Evolutionary conservation across 1,284 basidiomycete species (phyloP).

Genomic region (Ceratobasidium sp.): DNA sequence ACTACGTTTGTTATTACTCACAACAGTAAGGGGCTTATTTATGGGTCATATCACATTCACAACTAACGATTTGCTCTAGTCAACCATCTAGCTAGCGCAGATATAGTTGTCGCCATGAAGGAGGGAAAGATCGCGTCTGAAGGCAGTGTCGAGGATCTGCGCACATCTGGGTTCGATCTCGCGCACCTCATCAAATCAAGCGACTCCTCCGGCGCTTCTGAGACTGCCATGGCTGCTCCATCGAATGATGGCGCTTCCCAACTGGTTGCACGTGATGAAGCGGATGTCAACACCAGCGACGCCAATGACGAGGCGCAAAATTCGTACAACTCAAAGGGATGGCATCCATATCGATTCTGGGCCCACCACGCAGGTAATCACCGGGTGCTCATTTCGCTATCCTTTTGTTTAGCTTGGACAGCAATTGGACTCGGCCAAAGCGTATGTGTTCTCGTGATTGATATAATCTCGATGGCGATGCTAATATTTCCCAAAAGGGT

Average conservation of each 20-base stretch:
- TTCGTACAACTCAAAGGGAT: conserved; percentile 35
- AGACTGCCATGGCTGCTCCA: not conserved
- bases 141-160: conserved; percentile 44
- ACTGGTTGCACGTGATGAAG: conserved; percentile 25
- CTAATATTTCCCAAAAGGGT: conserved; percentile 21
- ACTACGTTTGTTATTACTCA: conserved; percentile 48
- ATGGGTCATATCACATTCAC: not conserved
- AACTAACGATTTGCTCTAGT: conserved; percentile 24
- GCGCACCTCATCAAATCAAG: conserved; percentile 26
- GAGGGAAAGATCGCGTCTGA: conserved; percentile 44
- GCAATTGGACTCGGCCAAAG: conserved; percentile 30
- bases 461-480: not conserved
- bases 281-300: conserved; percentile 41
- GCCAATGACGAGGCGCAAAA: conserved; percentile 44
- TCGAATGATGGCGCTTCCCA: not conserved
- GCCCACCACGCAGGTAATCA: conserved; percentile 19
- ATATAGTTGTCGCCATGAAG: conserved; percentile 46
- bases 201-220: not conserved
- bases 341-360: conserved; percentile 44
- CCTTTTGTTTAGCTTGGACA: conserved; percentile 16
- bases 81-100: conserved; percentile 48
- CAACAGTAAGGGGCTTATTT: conserved; percentile 17
- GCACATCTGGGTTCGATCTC: conserved; percentile 42
- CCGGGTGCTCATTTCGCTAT: conserved; percentile 6
- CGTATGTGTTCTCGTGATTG: not conserved